Percentiles rank a stretch among this genome's conserved stretches.
phyloP scores from a whole-genome alignment of 176 grass and related monocot genomes.

The Juncus effusus region DNA sequence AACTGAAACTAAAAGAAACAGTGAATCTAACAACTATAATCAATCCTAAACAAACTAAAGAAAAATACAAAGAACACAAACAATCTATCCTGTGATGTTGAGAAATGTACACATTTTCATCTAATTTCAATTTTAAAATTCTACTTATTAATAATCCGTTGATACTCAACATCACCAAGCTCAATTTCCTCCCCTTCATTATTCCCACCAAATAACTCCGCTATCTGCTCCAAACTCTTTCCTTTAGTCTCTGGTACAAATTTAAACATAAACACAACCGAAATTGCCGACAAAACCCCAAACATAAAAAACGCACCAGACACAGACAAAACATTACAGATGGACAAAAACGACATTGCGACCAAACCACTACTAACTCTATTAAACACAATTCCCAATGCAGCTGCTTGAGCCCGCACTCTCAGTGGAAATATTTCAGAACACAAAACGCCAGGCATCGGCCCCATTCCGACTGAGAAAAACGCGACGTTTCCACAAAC shows the following conservation, averaged over 20 bases:
- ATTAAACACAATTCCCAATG: slow-evolving; percentile 46
- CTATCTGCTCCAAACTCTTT: slow-evolving; percentile 37
- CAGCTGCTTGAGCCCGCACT: slow-evolving; percentile 47
- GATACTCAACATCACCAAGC: slow-evolving; percentile 41
- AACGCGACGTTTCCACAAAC: slow-evolving; percentile 45
- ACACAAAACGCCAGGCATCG: slow-evolving; percentile 44
- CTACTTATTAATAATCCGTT: slow-evolving; percentile 16
- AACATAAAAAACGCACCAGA: slow-evolving; percentile 50
- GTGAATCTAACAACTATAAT: too few relatives aligned
- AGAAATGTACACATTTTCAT: too few relatives aligned
- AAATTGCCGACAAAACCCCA: slow-evolving; percentile 19
- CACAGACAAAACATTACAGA: slow-evolving; percentile 46
- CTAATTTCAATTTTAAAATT: too few relatives aligned
- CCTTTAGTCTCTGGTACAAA: slow-evolving; percentile 43
- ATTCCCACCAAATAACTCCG: slow-evolving; percentile 25
- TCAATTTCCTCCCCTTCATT: slow-evolving; percentile 37
- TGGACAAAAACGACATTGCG: slow-evolving; percentile 54
- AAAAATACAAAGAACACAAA: too few relatives aligned
- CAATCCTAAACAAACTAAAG: too few relatives aligned
- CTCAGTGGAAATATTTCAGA: slow-evolving; percentile 52
- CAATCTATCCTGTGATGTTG: too few relatives aligned
- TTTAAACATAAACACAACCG: slow-evolving; percentile 35
- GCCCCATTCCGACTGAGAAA: slow-evolving; percentile 50
- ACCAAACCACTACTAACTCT: slow-evolving; percentile 40
- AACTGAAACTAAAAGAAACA: too few relatives aligned